These are phyloP conservation scores for Paecilomyces formosus DNA, from an alignment of 2,329 filamentous ascomycete genomes.

Conservation along the genomic window DNA sequence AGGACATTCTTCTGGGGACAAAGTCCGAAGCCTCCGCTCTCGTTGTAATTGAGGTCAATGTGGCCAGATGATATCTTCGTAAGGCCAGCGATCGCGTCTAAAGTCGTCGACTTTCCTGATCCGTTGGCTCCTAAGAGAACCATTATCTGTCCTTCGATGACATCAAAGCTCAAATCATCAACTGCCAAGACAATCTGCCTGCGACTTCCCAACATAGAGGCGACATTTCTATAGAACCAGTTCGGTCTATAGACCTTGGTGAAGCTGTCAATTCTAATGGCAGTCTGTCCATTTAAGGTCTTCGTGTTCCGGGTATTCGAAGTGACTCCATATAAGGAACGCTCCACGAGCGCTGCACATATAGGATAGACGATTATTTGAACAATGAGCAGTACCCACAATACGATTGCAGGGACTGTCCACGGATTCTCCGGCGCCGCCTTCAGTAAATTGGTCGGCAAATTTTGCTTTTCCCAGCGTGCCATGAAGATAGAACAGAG, in stretches of 20 bases:
- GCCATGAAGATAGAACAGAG: conserved; percentile 71
- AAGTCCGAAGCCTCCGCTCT: conserved; percentile 71
- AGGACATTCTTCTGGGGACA: conserved; percentile 92
- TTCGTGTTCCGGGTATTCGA: conserved; percentile 48
- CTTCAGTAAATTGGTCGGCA: conserved; percentile 54
- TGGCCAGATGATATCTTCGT: conserved; percentile 67
- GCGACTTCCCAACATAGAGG: conserved; percentile 40
- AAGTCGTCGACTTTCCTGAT: conserved; percentile 80
- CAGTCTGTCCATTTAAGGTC: conserved; percentile 32
- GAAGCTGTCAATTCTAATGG: conserved; percentile 65
- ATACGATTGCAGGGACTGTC: conserved; percentile 61
- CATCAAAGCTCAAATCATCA: conserved; percentile 61
- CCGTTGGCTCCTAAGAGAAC: conserved; percentile 84
- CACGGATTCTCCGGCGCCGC: conserved; percentile 60
- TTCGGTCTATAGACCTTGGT: conserved; percentile 71
- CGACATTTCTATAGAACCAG: conserved; percentile 46
- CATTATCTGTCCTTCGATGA: conserved; percentile 72
- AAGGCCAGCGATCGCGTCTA: conserved; percentile 80
- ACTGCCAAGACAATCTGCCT: conserved; percentile 73
- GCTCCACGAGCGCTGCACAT: conserved; percentile 67
- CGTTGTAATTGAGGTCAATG: conserved; percentile 73
- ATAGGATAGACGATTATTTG: conserved; percentile 74
- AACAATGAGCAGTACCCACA: conserved; percentile 70
- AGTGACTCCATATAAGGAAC: conserved; percentile 66
- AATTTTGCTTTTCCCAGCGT: conserved; percentile 60